phyloP scores from a whole-genome alignment of 1,139 yeast genomes.

The Geotrichum aggregatum region DNA sequence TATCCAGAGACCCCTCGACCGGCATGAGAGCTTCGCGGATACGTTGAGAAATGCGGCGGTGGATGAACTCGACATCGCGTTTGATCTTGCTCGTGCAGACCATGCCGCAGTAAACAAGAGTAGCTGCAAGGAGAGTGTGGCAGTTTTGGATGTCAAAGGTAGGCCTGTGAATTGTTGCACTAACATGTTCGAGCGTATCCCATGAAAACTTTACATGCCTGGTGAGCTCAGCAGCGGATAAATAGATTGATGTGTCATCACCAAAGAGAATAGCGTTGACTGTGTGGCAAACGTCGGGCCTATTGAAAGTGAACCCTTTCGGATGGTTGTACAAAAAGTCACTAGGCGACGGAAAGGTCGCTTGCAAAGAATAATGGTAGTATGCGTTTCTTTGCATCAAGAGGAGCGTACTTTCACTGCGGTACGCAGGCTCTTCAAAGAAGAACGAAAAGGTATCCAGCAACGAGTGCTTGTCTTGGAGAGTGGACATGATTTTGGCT shows the following conservation, averaged over 20 bases:
- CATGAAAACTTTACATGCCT: slow-evolving; percentile 23
- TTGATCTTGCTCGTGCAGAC: no score
- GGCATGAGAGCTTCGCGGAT: slow-evolving; percentile 23
- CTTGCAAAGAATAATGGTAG: slow-evolving; percentile 1
- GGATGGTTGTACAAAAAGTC: neutral
- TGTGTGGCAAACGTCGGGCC: neutral
- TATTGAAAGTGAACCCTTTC: neutral
- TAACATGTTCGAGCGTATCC: slow-evolving; percentile 25
- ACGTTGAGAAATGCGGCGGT: slow-evolving; percentile 18
- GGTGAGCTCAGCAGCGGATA: neutral
- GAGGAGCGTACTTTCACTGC: slow-evolving; percentile 6
- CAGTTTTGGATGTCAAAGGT: slow-evolving; percentile 40
- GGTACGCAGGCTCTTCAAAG: slow-evolving; percentile 1
- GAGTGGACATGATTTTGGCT: neutral
- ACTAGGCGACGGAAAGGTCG: neutral
- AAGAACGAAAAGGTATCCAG: slow-evolving; percentile 9
- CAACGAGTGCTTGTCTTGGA: neutral
- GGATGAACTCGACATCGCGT: neutral
- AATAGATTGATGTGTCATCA: neutral
- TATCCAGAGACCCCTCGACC: slow-evolving; percentile 8
- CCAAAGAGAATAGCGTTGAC: slow-evolving; percentile 5
- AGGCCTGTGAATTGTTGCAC: slow-evolving; percentile 40
- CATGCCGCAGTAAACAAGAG: slow-evolving; percentile 43
- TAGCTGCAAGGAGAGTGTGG: slow-evolving; percentile 37
- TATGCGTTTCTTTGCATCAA: slow-evolving; percentile 8